Evolutionary conservation across 306 rosid genomes (phyloP).

Genomic region (Acmispon strigosus): DNA sequence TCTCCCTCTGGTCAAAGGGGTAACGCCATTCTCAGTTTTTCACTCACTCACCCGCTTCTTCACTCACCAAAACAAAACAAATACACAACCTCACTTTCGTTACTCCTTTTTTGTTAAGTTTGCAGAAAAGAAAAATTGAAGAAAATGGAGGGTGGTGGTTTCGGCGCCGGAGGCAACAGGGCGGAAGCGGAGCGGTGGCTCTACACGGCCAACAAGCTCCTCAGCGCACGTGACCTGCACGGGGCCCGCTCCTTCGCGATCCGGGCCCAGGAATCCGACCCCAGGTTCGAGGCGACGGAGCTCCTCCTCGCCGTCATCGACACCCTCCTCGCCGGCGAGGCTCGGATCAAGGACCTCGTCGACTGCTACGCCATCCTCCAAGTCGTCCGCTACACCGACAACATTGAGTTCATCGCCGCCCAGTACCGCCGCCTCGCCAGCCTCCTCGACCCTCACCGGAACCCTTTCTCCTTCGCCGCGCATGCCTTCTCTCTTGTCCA

Average conservation of each 20-base stretch:
- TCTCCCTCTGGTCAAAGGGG: not conserved
- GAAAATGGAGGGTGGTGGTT: slow-evolving; percentile 21
- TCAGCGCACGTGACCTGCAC: slow-evolving; percentile 65
- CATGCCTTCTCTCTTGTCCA: slow-evolving; percentile 65
- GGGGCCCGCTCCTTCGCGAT: slow-evolving; percentile 79
- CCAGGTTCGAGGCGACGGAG: slow-evolving; percentile 57
- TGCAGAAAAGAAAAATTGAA: no score
- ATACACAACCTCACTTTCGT: no score
- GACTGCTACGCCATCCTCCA: slow-evolving; percentile 72
- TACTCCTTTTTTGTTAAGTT: no score
- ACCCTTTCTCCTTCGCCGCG: slow-evolving; percentile 48
- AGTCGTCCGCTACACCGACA: slow-evolving; percentile 51
- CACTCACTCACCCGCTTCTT: not conserved
- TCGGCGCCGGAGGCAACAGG: slow-evolving; percentile 19
- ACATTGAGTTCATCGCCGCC: slow-evolving; percentile 57
- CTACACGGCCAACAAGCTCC: slow-evolving; percentile 67
- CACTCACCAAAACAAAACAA: not conserved
- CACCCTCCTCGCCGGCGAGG: slow-evolving; percentile 59
- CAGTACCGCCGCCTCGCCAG: slow-evolving; percentile 72
- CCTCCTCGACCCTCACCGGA: slow-evolving; percentile 57
- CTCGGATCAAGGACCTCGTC: slow-evolving; percentile 47
- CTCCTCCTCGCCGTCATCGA: slow-evolving; percentile 69
- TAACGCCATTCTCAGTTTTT: no score
- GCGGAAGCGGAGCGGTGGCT: slow-evolving; percentile 89
- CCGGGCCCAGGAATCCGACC: slow-evolving; percentile 84